These are phyloP conservation scores for Citrus mangshanensis DNA, from an alignment of 345 rosid species.

Conservation along the genomic window DNA sequence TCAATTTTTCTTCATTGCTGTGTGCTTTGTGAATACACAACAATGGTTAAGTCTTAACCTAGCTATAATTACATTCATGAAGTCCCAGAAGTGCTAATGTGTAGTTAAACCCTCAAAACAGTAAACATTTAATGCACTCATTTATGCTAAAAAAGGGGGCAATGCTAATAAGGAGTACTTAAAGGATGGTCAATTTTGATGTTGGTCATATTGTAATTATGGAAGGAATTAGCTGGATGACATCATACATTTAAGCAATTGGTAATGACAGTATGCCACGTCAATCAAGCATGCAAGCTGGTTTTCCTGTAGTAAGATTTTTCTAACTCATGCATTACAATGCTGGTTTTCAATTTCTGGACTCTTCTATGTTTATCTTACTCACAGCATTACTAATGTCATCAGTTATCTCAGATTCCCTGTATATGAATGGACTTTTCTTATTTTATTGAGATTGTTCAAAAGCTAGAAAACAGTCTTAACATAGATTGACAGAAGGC, in stretches of 20 bases:
- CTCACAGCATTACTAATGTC: not conserved
- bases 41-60: not conserved
- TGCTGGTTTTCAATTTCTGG: not conserved
- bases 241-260: not conserved
- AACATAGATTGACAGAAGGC: not conserved
- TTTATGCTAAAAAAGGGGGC: not conserved
- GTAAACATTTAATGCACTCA: not conserved
- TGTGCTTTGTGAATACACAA: not conserved
- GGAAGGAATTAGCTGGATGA: not conserved
- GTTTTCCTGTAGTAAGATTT: not conserved
- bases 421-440: not conserved
- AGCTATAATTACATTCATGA: not conserved
- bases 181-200: not conserved
- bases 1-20: not conserved
- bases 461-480: not conserved
- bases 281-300: not conserved
- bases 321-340: not conserved
- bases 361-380: not conserved
- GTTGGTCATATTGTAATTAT: not conserved
- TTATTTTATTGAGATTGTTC: not conserved
- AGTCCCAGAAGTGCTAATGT: not conserved
- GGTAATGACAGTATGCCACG: not conserved
- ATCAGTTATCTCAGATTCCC: not conserved
- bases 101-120: not conserved
- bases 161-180: not conserved